phyloP scores from a whole-genome alignment of 495 filamentous ascomycete genomes.

The Neurospora sp. region DNA sequence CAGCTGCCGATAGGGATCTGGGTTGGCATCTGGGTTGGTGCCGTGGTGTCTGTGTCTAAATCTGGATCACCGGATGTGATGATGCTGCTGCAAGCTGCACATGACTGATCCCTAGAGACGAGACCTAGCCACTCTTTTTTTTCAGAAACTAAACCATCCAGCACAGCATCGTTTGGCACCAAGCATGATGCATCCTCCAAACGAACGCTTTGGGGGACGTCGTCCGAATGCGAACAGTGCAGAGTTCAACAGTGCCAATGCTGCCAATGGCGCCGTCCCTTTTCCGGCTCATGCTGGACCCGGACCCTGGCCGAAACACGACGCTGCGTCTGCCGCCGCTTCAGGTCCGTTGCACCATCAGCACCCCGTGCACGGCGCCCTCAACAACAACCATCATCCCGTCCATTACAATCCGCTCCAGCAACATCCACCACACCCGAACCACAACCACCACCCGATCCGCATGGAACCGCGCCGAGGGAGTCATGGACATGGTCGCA shows the following conservation, averaged over 20 bases:
- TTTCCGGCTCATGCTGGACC: conserved; percentile 1
- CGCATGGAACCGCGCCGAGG: background rate
- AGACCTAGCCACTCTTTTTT: background rate
- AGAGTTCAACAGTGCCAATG: background rate
- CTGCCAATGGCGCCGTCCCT: background rate
- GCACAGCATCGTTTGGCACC: background rate
- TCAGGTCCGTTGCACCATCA: conserved; percentile 15
- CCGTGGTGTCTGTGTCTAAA: background rate
- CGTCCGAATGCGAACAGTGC: background rate
- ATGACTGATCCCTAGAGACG: background rate
- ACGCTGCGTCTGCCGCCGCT: conserved; percentile 7
- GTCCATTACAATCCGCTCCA: conserved; percentile 14
- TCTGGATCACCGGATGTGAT: background rate
- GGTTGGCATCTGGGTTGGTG: background rate
- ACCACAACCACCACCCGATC: background rate
- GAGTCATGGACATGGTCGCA: background rate
- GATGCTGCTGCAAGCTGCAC: background rate
- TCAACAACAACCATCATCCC: conserved; percentile 9
- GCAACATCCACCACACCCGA: conserved; percentile 7
- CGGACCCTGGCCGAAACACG: conserved; percentile 24
- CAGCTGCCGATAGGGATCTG: background rate
- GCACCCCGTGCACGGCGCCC: no score
- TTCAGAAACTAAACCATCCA: background rate
- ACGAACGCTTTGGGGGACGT: background rate
- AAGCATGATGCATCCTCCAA: background rate